Evolutionary conservation across 441 rosid species (phyloP).

Genomic region (Mallotus repandus): DNA sequence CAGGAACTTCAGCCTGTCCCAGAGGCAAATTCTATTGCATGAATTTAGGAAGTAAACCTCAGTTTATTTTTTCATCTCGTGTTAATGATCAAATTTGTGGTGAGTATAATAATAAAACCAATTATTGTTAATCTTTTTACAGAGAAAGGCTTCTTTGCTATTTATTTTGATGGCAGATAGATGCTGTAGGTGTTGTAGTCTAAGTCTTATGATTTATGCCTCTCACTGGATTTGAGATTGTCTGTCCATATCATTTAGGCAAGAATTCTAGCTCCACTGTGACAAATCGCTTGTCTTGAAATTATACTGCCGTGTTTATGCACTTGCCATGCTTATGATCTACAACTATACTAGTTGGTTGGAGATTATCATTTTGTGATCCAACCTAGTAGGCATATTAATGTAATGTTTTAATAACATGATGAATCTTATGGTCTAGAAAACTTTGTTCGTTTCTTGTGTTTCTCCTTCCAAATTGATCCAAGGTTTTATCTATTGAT

Average conservation of each 20-base stretch:
- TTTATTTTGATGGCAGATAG: background rate
- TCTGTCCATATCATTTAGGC: background rate
- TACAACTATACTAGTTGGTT: too few relatives aligned
- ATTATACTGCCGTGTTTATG: background rate
- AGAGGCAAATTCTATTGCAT: slow-evolving; percentile 77
- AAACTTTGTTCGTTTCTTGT: background rate
- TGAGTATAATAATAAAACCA: slow-evolving; percentile 27
- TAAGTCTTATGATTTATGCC: background rate
- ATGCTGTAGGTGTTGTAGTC: background rate
- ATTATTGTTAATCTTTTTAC: background rate
- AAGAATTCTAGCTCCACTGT: background rate
- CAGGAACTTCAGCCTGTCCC: slow-evolving; percentile 96
- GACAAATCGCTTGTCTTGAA: background rate
- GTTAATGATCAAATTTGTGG: slow-evolving; percentile 85
- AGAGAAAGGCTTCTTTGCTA: background rate
- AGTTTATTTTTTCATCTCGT: slow-evolving; percentile 67
- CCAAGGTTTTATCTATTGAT: background rate
- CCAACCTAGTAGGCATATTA: too few relatives aligned
- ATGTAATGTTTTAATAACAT: too few relatives aligned
- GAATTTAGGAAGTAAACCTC: slow-evolving; percentile 73
- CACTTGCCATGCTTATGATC: too few relatives aligned
- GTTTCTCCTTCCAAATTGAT: background rate
- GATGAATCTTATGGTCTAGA: background rate
- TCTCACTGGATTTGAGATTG: background rate
- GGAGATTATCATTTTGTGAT: too few relatives aligned